A percentile compares a stretch with the other conserved stretches of the same genome.
These are phyloP conservation scores for Acacia concinna DNA, from an alignment of 331 rosid species.

Conservation along the genomic window DNA sequence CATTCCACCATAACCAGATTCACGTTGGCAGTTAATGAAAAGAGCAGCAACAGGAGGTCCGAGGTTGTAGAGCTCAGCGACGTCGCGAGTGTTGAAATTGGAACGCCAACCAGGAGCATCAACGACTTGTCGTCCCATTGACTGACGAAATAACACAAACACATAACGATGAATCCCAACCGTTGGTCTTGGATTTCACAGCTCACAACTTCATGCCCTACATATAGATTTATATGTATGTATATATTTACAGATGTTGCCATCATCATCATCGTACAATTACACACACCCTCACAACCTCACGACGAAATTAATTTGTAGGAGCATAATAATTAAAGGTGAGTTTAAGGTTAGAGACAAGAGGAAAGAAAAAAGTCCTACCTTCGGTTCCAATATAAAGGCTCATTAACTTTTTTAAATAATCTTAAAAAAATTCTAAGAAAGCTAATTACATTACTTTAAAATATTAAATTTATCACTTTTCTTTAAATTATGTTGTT, in stretches of 20 bases:
- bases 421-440: too few relatives aligned
- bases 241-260: neutral
- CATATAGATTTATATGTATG: too few relatives aligned
- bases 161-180: conserved; percentile 42
- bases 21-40: conserved; percentile 1
- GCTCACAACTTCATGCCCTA: conserved; percentile 37
- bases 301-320: neutral
- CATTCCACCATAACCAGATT: neutral
- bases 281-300: neutral
- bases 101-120: conserved; percentile 40
- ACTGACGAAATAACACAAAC: conserved; percentile 34
- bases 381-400: too few relatives aligned
- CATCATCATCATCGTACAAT: neutral
- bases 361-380: neutral
- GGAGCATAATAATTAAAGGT: neutral
- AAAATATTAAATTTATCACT: too few relatives aligned
- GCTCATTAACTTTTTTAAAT: too few relatives aligned
- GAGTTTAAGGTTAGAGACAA: neutral
- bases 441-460: too few relatives aligned
- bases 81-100: conserved; percentile 37
- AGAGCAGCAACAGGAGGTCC: neutral
- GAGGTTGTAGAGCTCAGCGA: conserved; percentile 1
- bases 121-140: neutral
- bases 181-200: conserved; percentile 42
- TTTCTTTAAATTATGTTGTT: too few relatives aligned